Conservation (phyloP, 2,329 filamentous ascomycete genomes). For the Xylaria sp. region DNA sequence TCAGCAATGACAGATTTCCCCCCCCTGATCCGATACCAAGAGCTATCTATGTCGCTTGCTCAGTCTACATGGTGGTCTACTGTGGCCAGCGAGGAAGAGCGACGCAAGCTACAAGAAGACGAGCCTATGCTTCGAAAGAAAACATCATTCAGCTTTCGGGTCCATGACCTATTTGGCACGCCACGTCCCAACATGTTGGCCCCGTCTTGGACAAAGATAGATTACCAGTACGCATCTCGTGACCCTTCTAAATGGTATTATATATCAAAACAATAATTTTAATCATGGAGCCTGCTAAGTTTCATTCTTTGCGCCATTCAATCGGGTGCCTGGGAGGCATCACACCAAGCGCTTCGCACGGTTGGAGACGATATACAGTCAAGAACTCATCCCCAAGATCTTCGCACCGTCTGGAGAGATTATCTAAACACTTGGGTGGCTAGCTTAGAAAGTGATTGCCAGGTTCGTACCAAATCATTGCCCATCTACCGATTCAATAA, state of each 20-base stretch:
- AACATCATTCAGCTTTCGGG: constrained; percentile 24
- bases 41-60: constrained; percentile 34
- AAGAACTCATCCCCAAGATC: constrained; percentile 10
- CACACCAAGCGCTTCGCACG: constrained; percentile 32
- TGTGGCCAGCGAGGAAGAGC: constrained; percentile 29
- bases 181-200: constrained; percentile 28
- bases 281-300: neutral
- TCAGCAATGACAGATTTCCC: constrained; percentile 31
- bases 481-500: constrained; percentile 10
- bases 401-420: constrained; percentile 15
- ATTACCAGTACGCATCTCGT: constrained; percentile 28
- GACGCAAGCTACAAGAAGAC: constrained; percentile 11
- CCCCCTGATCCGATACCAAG: constrained; percentile 33
- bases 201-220: constrained; percentile 31
- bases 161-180: constrained; percentile 33
- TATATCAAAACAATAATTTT: neutral
- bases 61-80: constrained; percentile 32
- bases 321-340: constrained; percentile 30
- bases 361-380: constrained; percentile 34
- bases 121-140: constrained; percentile 22
- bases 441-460: constrained; percentile 27
- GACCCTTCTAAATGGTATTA: too few relatives aligned
- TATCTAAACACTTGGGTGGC: constrained; percentile 26
- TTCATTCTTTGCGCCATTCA: constrained; percentile 36
- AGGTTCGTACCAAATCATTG: constrained; percentile 11